Evolutionary conservation across 2,329 filamentous ascomycete species (phyloP), one percentile per base, ranked within the genome.

Genomic region (Berkeleyomyces basicola): DNA sequence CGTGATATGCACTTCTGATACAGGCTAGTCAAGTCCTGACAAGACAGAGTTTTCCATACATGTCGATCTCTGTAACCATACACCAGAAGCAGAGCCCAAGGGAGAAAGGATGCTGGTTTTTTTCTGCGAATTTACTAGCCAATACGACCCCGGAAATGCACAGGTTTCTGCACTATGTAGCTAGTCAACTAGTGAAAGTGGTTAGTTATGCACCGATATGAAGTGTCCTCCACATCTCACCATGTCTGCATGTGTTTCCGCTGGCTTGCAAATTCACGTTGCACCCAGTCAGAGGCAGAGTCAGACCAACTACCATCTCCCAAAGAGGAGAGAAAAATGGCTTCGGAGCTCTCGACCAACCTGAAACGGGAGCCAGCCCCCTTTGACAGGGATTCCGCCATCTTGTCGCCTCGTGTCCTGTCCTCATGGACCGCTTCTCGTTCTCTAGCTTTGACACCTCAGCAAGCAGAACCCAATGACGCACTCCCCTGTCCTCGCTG

Each of bases 1-100:
- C 49, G 49, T 53, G 49, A 53, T 53, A 53, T 53, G 49, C 49
- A 53, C 37, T 36, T 53, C 49, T 53, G 49, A 53, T 53, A 53
- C 49, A 53, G 42, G 11, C 33, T 36, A 53, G 14, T 23, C 31
- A 53, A 53, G 49, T 36, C 49, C 23, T 53, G 49, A 53, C 49
- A 53, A 53, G 49, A 9, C 49, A 37, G 23, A 53, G 49, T 53
- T 53, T 53, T 37, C 49, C 23, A 36, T 53, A 36, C 49, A 36
- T 53, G 49, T 53, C 23, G 33, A 53, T 53, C 49, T 53, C 31
- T 53, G 49, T 23, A 53, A 23, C 47, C 47, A 51, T 9, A 51
- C 16, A 11, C 31, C 10, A 31, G 31, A 31, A 31, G 47, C 16
- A 23, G 4, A 47, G 46, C n/a, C 6, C 46, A 47, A 47, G 31